These are phyloP conservation scores for Camellia sinensis DNA, from an alignment of 148 eudicot species.

Conservation along the genomic window DNA sequence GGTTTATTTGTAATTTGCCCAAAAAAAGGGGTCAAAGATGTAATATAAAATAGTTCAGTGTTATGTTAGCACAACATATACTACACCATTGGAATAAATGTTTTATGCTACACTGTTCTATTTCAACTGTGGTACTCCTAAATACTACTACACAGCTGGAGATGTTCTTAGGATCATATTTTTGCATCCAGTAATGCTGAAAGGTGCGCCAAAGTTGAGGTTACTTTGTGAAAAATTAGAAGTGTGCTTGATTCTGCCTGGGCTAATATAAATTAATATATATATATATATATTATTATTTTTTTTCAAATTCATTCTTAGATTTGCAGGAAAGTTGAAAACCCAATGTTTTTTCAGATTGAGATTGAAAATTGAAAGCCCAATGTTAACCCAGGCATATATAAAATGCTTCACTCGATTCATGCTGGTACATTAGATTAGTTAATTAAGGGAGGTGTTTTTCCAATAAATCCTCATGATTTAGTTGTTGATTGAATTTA, in stretches of 20 bases:
- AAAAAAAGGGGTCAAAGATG: too few relatives aligned
- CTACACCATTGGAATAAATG: too few relatives aligned
- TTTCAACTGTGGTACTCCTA: too few relatives aligned
- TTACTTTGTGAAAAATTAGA: neutral
- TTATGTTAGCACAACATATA: too few relatives aligned
- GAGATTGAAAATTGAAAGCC: too few relatives aligned
- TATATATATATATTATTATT: neutral
- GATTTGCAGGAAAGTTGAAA: too few relatives aligned
- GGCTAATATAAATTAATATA: neutral
- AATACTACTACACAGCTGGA: too few relatives aligned
- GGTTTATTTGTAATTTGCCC: too few relatives aligned
- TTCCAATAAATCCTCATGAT: constrained; percentile 4
- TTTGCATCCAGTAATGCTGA: neutral
- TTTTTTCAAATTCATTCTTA: neutral
- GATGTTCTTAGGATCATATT: neutral
- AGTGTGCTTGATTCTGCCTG: neutral
- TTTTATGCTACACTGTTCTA: too few relatives aligned
- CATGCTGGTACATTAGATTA: neutral
- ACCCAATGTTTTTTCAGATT: too few relatives aligned
- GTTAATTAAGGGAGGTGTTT: neutral
- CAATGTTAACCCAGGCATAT: neutral
- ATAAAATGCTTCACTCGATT: neutral
- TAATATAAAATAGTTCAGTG: too few relatives aligned
- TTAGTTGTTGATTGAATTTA: neutral
- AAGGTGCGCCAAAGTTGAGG: constrained; percentile 1